phyloP scores from a whole-genome alignment of 331 rosid species.

The Stylosanthes scabra region DNA sequence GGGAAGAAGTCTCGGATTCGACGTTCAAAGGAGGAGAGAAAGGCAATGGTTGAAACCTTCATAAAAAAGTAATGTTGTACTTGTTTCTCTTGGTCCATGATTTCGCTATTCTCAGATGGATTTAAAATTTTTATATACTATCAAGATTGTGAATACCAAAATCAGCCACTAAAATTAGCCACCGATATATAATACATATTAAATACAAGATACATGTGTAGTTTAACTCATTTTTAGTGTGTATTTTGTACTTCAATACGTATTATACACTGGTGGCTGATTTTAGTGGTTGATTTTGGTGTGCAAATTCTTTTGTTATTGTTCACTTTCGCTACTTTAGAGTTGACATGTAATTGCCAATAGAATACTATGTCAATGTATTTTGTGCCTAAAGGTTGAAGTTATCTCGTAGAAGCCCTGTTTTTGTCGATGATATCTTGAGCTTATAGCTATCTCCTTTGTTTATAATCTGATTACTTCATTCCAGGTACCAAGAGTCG shows the following conservation, averaged over 20 bases:
- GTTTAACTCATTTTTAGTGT: no score
- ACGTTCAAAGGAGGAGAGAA: conserved; percentile 89
- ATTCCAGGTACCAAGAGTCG: conserved; percentile 52
- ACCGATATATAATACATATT: no score
- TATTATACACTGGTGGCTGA: no score
- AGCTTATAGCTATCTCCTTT: not conserved
- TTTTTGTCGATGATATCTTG: no score
- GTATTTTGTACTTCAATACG: no score
- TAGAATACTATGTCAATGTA: not conserved
- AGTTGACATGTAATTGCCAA: not conserved
- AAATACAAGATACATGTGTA: no score
- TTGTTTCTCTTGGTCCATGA: conserved; percentile 9
- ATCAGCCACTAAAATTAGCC: no score
- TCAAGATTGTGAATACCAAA: no score
- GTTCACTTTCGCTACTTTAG: not conserved
- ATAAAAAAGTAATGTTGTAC: conserved; percentile 66
- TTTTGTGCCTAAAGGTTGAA: conserved; percentile 7
- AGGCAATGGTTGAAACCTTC: conserved; percentile 88
- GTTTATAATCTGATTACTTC: conserved; percentile 31
- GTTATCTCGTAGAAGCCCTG: no score
- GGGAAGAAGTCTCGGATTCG: conserved; percentile 84
- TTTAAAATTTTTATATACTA: no score
- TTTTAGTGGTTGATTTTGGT: no score
- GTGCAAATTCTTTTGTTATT: conserved; percentile 6
- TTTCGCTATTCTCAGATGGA: not conserved